These are phyloP conservation scores for Tetradesmus lagerheimii DNA, from an alignment of 139 green algal species.

Conservation along the genomic window DNA sequence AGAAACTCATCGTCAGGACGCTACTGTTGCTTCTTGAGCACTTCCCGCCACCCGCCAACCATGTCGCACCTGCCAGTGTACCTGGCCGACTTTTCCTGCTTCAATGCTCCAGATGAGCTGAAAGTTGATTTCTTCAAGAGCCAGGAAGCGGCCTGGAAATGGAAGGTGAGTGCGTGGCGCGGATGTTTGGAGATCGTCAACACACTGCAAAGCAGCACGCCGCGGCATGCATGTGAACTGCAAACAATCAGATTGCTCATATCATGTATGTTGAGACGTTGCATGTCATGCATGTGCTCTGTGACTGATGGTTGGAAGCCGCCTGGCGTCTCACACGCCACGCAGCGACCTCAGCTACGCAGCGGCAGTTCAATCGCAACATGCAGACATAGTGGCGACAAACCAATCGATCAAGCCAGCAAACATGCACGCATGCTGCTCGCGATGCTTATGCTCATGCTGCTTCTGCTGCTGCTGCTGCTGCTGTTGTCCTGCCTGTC, in stretches of 20 bases:
- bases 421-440: background rate
- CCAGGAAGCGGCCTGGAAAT: slow-evolving; percentile 15
- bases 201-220: background rate
- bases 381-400: no score
- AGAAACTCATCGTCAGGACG: background rate
- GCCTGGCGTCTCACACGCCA: no score
- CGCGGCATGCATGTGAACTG: background rate
- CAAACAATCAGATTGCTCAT: background rate
- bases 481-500: background rate
- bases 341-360: background rate
- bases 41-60: background rate
- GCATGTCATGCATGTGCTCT: background rate
- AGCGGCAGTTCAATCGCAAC: no score
- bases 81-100: slow-evolving; percentile 48
- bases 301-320: background rate
- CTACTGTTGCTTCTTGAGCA: background rate
- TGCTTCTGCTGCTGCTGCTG: background rate
- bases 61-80: slow-evolving; percentile 34
- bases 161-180: slow-evolving; percentile 27
- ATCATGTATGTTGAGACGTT: background rate
- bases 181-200: background rate
- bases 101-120: slow-evolving; percentile 55
- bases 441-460: background rate
- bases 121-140: slow-evolving; percentile 5
- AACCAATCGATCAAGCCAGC: no score